Base-by-base conservation (phyloP, 768 basidiomycete genomes). In the Russula earlei region DNA sequence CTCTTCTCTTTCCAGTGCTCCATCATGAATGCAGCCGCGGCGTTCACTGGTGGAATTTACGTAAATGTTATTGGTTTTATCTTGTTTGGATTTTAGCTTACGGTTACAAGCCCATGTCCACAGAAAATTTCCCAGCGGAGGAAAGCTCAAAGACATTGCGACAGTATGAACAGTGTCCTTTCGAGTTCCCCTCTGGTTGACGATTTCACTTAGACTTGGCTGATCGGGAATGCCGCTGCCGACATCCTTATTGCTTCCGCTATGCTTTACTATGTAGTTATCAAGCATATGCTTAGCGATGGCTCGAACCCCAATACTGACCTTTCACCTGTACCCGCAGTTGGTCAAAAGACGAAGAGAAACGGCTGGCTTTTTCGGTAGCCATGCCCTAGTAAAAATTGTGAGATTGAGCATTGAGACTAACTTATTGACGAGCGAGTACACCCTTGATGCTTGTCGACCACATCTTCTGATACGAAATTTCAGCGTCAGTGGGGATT, bases 321-420 rank as follows among this genome's bases (percentile, higher is more conserved):
- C 6, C 10, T 19, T 52, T 24, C 7, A 34, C 15, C 31, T 20
- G 14, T 44, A 1, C 2, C 9, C 17, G 17, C 37, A 57, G 56
- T 24, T 52, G 11, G 3, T 17, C 5, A 38, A 8, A 36, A 17
- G 22, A 31, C 56, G 36, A 14, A 34, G 9, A 12, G 38, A 40
- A 1, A 20, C 10, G 27, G 60, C 48, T 20, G n/a, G 44, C 17
- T 5, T 15, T 15, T 24, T 31, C 24, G 14, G 19, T 20, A n/a
- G 19, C 20, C 27, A 61, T 25, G 22, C 57, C 20, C 36, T 67
- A 1, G 20, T 52, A 3, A 54, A 60, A 2, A 46, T 67, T 2
- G 60, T 67, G 4, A 63, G 62, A 14, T n/a, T 67, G 44, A 63
- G 62, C 11, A 42, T 67, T 22, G 66, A 67, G 51, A 65, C 64